These are phyloP conservation scores for Fusarium sp. DNA, from an alignment of 2,329 filamentous ascomycete genomes.

Conservation along the genomic window DNA sequence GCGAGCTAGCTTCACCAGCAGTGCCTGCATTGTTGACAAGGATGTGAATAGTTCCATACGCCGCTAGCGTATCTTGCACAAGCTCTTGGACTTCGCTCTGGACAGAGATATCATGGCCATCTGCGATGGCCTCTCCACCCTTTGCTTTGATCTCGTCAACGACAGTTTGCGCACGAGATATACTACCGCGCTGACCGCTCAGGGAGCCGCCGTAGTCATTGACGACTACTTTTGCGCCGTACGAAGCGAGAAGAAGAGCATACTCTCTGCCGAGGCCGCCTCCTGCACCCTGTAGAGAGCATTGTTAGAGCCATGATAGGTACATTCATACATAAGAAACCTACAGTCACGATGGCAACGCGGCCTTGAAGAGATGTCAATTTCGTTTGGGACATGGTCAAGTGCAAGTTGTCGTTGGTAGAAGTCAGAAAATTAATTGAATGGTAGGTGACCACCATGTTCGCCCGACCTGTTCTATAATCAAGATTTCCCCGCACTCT, in stretches of 20 bases:
- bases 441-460: not conserved
- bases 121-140: not conserved
- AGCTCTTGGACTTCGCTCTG: not conserved
- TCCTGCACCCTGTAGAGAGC: not conserved
- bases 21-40: not conserved
- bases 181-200: not conserved
- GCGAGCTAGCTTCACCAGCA: not conserved
- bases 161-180: not conserved
- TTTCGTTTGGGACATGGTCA: not conserved
- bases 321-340: rapidly evolving
- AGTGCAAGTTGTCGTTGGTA: not conserved
- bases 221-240: not conserved
- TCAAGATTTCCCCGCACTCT: not conserved
- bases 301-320: not conserved
- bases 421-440: not conserved
- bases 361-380: not conserved
- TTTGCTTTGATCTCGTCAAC: not conserved
- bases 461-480: not conserved
- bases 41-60: not conserved
- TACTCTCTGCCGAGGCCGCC: not conserved
- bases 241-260: not conserved
- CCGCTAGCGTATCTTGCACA: not conserved
- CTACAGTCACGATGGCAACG: not conserved
- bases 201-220: not conserved
- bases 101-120: not conserved